These are phyloP conservation scores for Trichosporon ovoides DNA, from an alignment of 1,284 basidiomycete species.

Conservation along the genomic window DNA sequence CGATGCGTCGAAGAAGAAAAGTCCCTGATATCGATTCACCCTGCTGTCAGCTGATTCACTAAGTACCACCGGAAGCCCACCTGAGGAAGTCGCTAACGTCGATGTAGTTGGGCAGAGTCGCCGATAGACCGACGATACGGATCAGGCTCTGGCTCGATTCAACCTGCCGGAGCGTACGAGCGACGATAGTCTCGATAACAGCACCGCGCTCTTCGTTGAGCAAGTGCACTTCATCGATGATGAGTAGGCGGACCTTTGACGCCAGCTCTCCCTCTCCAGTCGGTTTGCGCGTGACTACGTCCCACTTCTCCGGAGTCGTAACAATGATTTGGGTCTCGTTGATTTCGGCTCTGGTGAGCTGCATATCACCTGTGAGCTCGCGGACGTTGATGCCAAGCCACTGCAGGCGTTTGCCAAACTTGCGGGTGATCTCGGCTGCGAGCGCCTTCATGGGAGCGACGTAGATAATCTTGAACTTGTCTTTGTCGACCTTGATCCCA, in stretches of 20 bases:
- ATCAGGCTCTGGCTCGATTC: constrained; percentile 96
- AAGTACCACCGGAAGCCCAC: constrained; percentile 52
- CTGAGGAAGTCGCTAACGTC: constrained; percentile 95
- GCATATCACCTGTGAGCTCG: constrained; percentile 98
- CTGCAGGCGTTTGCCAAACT: constrained; percentile 80
- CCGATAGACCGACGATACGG: constrained; percentile 94
- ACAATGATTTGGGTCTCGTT: constrained; percentile 96
- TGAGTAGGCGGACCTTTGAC: constrained; percentile 83
- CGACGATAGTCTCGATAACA: constrained; percentile 97
- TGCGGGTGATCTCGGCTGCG: constrained; percentile 90
- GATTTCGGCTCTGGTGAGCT: constrained; percentile 89
- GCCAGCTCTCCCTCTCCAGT: constrained; percentile 94
- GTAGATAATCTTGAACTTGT: constrained; percentile 94
- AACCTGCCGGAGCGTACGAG: constrained; percentile 87
- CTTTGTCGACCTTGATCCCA: constrained; percentile 58
- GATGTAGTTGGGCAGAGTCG: constrained; percentile 94
- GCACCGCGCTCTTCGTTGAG: constrained; percentile 97
- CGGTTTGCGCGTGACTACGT: constrained; percentile 96
- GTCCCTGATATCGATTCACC: constrained; percentile 78
- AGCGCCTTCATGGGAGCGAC: constrained; percentile 99
- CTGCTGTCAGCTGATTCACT: constrained; percentile 48
- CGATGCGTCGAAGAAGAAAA: constrained; percentile 98
- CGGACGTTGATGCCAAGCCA: constrained; percentile 85
- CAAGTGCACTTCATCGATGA: constrained; percentile 97
- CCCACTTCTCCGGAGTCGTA: constrained; percentile 99